Base-by-base conservation (phyloP, 2,329 filamentous ascomycete genomes). In the Curvularia hawaiiensis region DNA sequence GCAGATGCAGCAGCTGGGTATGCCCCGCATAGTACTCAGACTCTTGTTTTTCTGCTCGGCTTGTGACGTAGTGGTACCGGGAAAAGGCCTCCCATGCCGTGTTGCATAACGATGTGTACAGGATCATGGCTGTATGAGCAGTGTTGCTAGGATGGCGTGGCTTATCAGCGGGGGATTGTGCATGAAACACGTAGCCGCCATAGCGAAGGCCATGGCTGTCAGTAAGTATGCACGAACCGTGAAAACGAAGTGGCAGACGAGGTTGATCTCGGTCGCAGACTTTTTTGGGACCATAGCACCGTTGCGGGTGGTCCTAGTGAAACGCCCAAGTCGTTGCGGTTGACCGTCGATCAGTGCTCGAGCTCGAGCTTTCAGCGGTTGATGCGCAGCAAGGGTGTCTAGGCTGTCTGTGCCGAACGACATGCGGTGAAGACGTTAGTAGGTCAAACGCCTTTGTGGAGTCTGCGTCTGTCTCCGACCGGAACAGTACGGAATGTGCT, bases 241-340 rank as follows among this genome's bases (percentile, higher is more conserved):
- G 50, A 54, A 46, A 57, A 45, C 33, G 14, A 44, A 44, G 50
- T 57, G 54, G 49, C 54, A 57, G 50, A 54, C 50, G 38, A 54
- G 48, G 24, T 16, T 38, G 33, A 26, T 28, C 31, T 57, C 44
- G 39, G 38, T 41, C 39, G 50, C 50, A 57, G 24, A 48, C 26
- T 57, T 49, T 49, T 20, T 7, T 38, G 44, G 44, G 33, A 54
- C 30, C 54, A 18, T 41, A 38, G 54, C 48, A 54, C 46, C 24
- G 24, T 54, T 24, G 38, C 45, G 38, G 39, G 31, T 24, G 28
- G 18, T 16, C 35, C 30, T 45, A 45, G 54, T 54, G 54, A 54
- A 49, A 57, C 44, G 50, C 38, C 45, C 44, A 54, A 24, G 50
- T 43, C 28, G 39, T 11, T 38, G 45, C 50, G 54, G 54, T 54